These are phyloP conservation scores for Skeletonema grethae DNA, from an alignment of 108 stramenopile species.

Conservation along the genomic window DNA sequence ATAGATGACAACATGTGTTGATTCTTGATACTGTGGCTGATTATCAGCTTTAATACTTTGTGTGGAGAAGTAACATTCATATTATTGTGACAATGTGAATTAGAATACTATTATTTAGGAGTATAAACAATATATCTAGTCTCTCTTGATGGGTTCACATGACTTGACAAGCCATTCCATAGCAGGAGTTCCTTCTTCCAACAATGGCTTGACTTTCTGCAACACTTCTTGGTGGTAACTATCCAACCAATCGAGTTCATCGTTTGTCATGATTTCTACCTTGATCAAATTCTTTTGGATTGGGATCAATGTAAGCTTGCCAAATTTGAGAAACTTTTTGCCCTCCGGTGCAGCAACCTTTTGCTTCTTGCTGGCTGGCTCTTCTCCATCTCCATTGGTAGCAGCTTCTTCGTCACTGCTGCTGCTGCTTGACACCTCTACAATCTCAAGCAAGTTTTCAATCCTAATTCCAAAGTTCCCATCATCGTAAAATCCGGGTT, in stretches of 20 bases:
- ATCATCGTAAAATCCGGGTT: conserved; percentile 97
- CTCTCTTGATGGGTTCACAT: conserved; percentile 70
- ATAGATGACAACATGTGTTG: no score
- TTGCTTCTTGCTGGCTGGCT: conserved; percentile 32
- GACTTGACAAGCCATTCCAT: conserved; percentile 78
- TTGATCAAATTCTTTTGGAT: conserved; percentile 90
- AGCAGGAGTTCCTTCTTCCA: conserved; percentile 71
- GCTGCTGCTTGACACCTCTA: conserved; percentile 39
- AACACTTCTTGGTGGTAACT: conserved; percentile 81
- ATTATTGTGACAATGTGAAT: no score
- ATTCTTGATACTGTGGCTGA: no score
- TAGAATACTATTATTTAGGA: neutral
- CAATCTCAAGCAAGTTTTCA: conserved; percentile 86
- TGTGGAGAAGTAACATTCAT: no score
- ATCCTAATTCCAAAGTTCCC: conserved; percentile 96
- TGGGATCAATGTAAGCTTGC: conserved; percentile 86
- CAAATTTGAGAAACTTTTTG: conserved; percentile 84
- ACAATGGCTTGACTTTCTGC: conserved; percentile 72
- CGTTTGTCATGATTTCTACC: conserved; percentile 61
- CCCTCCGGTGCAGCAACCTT: conserved; percentile 26
- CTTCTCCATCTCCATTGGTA: conserved; percentile 43
- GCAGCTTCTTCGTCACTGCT: conserved; percentile 16
- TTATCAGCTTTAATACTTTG: no score
- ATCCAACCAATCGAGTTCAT: conserved; percentile 90
- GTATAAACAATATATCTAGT: conserved; percentile 10